These are phyloP conservation scores for Ophiocordyceps camponoti-rufipedis DNA, from an alignment of 2,329 filamentous ascomycete species.

Conservation along the genomic window DNA sequence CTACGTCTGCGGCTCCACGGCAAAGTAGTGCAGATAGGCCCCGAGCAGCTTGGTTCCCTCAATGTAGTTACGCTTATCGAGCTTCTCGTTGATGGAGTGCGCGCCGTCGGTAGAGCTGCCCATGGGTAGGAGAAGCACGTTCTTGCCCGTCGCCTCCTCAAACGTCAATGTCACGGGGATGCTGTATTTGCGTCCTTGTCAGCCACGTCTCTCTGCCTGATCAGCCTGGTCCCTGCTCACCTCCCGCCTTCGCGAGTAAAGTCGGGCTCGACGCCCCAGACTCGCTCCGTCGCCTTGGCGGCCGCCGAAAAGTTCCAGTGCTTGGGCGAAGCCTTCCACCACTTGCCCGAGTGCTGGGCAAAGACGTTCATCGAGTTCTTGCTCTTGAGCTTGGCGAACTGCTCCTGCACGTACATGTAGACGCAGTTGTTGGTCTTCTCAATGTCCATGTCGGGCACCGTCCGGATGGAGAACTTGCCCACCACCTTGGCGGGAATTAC, in stretches of 20 bases:
- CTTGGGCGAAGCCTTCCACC: constrained; percentile 95
- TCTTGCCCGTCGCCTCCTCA: constrained; percentile 95
- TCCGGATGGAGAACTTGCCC: constrained; percentile 96
- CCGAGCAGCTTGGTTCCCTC: constrained; percentile 93
- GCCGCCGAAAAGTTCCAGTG: constrained; percentile 98
- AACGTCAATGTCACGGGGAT: constrained; percentile 96
- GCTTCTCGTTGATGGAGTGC: constrained; percentile 96
- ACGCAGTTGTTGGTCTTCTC: constrained; percentile 75
- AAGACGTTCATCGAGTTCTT: constrained; percentile 81
- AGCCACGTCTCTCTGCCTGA: no score
- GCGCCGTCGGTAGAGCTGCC: constrained; percentile 91
- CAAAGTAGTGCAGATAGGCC: constrained; percentile 89
- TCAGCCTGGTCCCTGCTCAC: constrained; percentile 21
- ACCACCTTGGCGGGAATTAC: constrained; percentile 96
- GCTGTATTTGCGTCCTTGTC: constrained; percentile 22
- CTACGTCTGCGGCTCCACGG: constrained; percentile 53
- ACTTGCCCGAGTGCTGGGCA: constrained; percentile 83
- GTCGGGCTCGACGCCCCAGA: constrained; percentile 86
- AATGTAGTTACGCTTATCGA: constrained; percentile 94
- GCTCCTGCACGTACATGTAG: constrained; percentile 63
- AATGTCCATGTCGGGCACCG: constrained; percentile 93
- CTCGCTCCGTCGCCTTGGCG: constrained; percentile 85
- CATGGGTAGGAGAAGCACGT: constrained; percentile 89
- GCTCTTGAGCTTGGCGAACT: constrained; percentile 71
- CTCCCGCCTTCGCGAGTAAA: constrained; percentile 90